These are phyloP conservation scores for Phialemoniopsis sp. DNA, from an alignment of 2,329 filamentous ascomycete genomes.

Conservation along the genomic window DNA sequence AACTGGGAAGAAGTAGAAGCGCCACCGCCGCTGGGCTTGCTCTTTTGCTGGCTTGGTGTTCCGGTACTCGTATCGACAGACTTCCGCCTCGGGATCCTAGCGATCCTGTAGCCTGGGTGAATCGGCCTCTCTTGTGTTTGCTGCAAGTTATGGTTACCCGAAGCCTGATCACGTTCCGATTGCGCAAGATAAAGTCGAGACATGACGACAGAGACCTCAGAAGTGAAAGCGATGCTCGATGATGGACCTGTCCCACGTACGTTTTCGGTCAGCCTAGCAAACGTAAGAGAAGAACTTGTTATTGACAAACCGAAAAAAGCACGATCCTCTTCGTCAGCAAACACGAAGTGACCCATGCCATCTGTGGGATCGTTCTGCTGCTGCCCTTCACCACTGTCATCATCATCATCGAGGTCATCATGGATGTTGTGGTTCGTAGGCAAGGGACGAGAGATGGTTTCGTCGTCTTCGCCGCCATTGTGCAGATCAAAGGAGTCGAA, in stretches of 20 bases:
- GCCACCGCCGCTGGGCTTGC: not conserved
- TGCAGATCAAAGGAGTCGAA: not conserved
- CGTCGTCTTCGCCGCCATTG: too few relatives aligned
- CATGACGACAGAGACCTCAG: conserved; percentile 10
- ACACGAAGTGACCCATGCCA: conserved; percentile 14
- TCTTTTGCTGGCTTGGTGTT: not conserved
- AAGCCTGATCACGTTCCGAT: too few relatives aligned
- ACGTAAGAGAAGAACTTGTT: too few relatives aligned
- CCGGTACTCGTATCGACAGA: too few relatives aligned
- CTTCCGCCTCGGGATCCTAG: too few relatives aligned
- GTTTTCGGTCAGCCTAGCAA: too few relatives aligned
- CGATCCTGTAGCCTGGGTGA: too few relatives aligned
- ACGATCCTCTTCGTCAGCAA: conserved; percentile 12
- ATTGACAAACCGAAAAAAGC: conserved; percentile 12
- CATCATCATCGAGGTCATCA: not conserved
- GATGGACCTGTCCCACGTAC: conserved; percentile 15
- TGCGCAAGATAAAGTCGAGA: too few relatives aligned
- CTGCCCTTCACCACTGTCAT: not conserved
- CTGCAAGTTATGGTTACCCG: conserved; percentile 1
- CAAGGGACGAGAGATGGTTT: too few relatives aligned
- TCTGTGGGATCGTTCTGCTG: conserved; percentile 9
- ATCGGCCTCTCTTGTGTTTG: not conserved
- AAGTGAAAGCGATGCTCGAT: conserved; percentile 18
- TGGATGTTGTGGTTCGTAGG: too few relatives aligned
- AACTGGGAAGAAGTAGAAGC: conserved; percentile 3